Conservation (phyloP, 768 basidiomycete genomes). For the Tylopilus sp. region DNA sequence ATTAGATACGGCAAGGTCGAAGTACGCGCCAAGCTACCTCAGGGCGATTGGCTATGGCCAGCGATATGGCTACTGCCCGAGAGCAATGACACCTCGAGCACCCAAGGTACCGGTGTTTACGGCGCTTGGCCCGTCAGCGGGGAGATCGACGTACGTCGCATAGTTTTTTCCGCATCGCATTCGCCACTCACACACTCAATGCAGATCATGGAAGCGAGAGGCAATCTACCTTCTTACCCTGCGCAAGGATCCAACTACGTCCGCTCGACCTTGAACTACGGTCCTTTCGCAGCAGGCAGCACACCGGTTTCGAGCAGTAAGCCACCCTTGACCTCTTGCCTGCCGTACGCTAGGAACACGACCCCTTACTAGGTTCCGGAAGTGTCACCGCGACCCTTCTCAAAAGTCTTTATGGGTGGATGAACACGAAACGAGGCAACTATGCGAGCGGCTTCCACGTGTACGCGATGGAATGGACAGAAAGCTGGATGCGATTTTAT, state of each 20-base stretch:
- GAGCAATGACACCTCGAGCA: constrained; percentile 18
- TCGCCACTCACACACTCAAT: neutral
- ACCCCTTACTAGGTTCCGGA: constrained; percentile 5
- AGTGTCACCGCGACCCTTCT: constrained; percentile 25
- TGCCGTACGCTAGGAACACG: neutral
- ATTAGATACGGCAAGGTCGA: constrained; percentile 59
- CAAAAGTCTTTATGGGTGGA: constrained; percentile 36
- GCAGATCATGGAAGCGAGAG: constrained; percentile 53
- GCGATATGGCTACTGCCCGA: constrained; percentile 33
- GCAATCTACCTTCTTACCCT: constrained; percentile 42
- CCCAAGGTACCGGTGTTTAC: constrained; percentile 23
- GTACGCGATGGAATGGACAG: constrained; percentile 60
- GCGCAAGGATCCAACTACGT: constrained; percentile 45
- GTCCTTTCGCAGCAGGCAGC: constrained; percentile 39
- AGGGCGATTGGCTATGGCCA: constrained; percentile 42
- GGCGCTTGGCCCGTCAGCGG: constrained; percentile 50
- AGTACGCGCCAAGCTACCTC: constrained; percentile 58
- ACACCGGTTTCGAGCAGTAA: constrained; percentile 31
- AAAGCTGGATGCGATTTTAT: constrained; percentile 50
- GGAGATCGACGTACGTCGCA: constrained; percentile 51
- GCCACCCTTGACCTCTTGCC: neutral
- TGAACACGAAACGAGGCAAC: constrained; percentile 38
- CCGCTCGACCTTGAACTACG: constrained; percentile 66
- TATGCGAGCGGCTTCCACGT: constrained; percentile 50
- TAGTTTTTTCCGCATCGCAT: neutral